Evolutionary conservation across 208 protist genomes (phyloP).

Genomic region (Crithidia sp.): DNA sequence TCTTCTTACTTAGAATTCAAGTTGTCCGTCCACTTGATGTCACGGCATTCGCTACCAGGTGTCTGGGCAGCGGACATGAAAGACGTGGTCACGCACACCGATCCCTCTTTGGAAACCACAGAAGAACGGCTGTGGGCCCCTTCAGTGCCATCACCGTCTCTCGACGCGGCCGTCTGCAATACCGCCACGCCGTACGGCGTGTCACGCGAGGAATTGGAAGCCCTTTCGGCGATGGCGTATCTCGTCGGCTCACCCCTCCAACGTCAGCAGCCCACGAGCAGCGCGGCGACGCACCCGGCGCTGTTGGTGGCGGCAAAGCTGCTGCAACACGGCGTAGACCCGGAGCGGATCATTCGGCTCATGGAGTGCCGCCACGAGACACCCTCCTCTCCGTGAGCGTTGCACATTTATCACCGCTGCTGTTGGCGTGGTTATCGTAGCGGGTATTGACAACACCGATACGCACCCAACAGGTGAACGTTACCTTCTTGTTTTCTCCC

Average conservation of each 20-base stretch:
- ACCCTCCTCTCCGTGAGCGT: not conserved
- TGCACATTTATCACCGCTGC: too few species aligned
- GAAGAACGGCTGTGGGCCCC: too few species aligned
- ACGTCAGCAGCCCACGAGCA: slow-evolving; percentile 41
- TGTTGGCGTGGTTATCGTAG: too few species aligned
- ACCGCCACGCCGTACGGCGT: slow-evolving; percentile 22
- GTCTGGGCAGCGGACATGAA: slow-evolving; percentile 14
- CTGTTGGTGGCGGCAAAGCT: slow-evolving; percentile 45
- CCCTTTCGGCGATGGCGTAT: slow-evolving; percentile 67
- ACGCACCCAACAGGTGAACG: not conserved
- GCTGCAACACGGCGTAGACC: slow-evolving; percentile 62
- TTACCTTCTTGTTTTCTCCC: too few species aligned
- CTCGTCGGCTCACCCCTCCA: slow-evolving; percentile 73
- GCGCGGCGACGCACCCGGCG: slow-evolving; percentile 25
- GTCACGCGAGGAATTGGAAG: slow-evolving; percentile 43
- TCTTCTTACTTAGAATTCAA: too few species aligned
- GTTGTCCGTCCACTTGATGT: too few species aligned
- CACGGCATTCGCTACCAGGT: not conserved
- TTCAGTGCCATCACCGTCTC: too few species aligned
- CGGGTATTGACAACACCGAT: not conserved
- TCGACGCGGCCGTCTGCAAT: too few species aligned
- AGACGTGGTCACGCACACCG: not conserved
- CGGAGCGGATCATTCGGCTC: slow-evolving; percentile 68
- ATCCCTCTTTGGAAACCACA: too few species aligned
- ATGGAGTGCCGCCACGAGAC: slow-evolving; percentile 37